phyloP scores from a whole-genome alignment of 78 protist species.

The Bigelowiella natans region DNA sequence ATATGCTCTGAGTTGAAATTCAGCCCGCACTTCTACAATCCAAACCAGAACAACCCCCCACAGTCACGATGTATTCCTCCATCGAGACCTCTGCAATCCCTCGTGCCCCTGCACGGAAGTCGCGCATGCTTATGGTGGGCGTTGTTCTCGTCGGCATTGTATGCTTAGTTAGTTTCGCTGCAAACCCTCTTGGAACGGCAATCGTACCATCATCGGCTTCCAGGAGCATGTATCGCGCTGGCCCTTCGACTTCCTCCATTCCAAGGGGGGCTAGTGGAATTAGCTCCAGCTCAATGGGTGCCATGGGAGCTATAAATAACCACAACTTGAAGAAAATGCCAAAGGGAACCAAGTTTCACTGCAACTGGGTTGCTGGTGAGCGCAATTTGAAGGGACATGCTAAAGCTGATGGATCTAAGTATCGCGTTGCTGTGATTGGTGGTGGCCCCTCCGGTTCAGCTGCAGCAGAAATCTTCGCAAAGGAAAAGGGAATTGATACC shows the following conservation, averaged over 20 bases:
- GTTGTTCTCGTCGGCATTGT: background rate
- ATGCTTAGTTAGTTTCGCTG: background rate
- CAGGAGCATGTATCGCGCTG: background rate
- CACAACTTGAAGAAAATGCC: background rate
- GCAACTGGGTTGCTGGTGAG: background rate
- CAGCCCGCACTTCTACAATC: too few species aligned
- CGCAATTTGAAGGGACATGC: background rate
- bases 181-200: background rate
- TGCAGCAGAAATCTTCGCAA: conserved; percentile 26
- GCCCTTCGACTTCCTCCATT: background rate
- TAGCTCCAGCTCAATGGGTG: background rate
- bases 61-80: background rate
- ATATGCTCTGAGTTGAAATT: too few species aligned
- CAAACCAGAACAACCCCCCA: too few species aligned
- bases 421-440: conserved; percentile 29
- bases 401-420: background rate
- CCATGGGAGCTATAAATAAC: background rate
- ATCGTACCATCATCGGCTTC: background rate
- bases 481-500: conserved; percentile 19
- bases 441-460: conserved; percentile 36
- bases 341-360: background rate
- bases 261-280: background rate
- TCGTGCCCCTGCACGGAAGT: background rate
- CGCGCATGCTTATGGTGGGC: background rate
- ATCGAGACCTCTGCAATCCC: background rate